Base-by-base conservation (phyloP, 139 green algal species). In the Chlorella sp. region DNA sequence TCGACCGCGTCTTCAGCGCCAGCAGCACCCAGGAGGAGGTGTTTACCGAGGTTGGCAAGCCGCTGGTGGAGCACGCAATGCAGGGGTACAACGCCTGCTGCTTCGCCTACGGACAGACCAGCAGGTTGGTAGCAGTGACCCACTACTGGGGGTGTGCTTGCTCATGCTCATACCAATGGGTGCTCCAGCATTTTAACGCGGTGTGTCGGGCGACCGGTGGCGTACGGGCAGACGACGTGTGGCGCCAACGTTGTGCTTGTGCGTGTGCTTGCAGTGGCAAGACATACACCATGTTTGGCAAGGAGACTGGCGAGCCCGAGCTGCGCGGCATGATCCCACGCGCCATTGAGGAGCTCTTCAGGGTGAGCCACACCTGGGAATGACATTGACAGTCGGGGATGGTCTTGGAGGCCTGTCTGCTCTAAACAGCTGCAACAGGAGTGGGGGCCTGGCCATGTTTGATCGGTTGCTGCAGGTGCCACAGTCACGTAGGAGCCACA, bases 51-150 rank as follows among this genome's bases (percentile, higher is more conserved):
- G 64, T 81, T 35, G 76, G 68, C 34, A 35, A 35, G 30, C 69
- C 75, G 1, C 35, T 76, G 22, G 55, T 81, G 31, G 73, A 87
- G 42, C 78, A 87, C 51, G 82, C 78, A 1, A 35, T 87, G 72
- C 34, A 77, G 29, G 82, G 83, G 14, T 88, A 84, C 77, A 86
- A 86, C n/a, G 77, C 79, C 0, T 88, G 83, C 74, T 77, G 65
- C 36, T 81, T 88, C 62, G 83, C 83, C 2, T 89, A 87, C 49
- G 84, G 84, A 1, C 84, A 89, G 49, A 89, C 84, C 10, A 80
- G 84, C 29, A 78, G 67, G 63, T 69, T 23, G 6, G 63, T n/a
- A n/a, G n/a, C n/a, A n/a, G n/a, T n/a, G n/a, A n/a, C n/a, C n/a
- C n/a, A n/a, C n/a, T n/a, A n/a, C n/a, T n/a, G n/a, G n/a, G n/a